These are phyloP conservation scores for Monilinia aucupariae DNA, from an alignment of 2,329 filamentous ascomycete genomes.

Conservation along the genomic window DNA sequence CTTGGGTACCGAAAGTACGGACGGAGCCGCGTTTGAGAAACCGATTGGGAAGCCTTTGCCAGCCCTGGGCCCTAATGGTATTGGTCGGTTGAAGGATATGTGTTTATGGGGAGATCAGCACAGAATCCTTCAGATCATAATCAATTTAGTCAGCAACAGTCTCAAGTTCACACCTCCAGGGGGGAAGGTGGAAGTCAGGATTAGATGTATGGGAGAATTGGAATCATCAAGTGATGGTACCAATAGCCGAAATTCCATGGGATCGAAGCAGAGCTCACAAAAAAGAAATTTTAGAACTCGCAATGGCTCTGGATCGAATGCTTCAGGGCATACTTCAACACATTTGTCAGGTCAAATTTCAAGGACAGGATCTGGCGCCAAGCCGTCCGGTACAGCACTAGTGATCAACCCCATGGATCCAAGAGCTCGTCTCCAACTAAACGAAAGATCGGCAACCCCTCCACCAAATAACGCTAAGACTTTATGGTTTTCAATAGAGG, in stretches of 20 bases:
- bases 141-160: slow-evolving; percentile 87
- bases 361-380: slow-evolving; percentile 34
- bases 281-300: slow-evolving; percentile 21
- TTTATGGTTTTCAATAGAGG: slow-evolving; percentile 80
- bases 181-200: slow-evolving; percentile 69
- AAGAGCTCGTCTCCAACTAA: slow-evolving; percentile 33
- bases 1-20: slow-evolving; percentile 45
- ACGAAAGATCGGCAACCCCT: slow-evolving; percentile 54
- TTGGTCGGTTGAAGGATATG: slow-evolving; percentile 74
- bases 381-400: slow-evolving; percentile 47
- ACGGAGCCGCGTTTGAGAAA: slow-evolving; percentile 18
- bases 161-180: slow-evolving; percentile 81
- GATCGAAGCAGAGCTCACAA: slow-evolving; percentile 32
- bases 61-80: slow-evolving; percentile 58
- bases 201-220: slow-evolving; percentile 63
- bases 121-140: slow-evolving; percentile 84
- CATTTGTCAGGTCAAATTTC: slow-evolving; percentile 38
- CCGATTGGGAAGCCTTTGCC: slow-evolving; percentile 39
- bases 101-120: slow-evolving; percentile 87
- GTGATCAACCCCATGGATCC: slow-evolving; percentile 57
- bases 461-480: slow-evolving; percentile 57
- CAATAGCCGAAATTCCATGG: slow-evolving; percentile 23
- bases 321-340: slow-evolving; percentile 36
- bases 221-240: slow-evolving; percentile 23
- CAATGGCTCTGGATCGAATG: slow-evolving; percentile 36